phyloP scores from a whole-genome alignment of 805 yeast species.

The Torulaspora microellipsoides region DNA sequence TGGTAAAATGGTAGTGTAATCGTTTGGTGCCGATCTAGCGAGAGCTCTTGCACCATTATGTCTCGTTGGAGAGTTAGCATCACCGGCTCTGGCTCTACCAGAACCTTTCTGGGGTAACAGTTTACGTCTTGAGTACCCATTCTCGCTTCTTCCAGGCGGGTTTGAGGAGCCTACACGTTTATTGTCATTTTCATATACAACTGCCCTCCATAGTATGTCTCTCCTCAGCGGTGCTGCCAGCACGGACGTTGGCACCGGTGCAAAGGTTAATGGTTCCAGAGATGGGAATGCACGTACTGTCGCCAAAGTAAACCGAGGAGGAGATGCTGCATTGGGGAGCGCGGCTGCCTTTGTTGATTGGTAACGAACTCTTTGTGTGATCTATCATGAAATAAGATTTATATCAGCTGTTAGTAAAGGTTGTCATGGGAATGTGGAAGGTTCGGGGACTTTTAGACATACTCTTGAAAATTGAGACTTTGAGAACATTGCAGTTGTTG shows the following conservation, averaged over 20 bases:
- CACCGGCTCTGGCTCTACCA: constrained; percentile 95
- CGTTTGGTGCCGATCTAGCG: constrained; percentile 87
- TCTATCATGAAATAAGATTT: constrained; percentile 1
- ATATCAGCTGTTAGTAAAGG: constrained; percentile 2
- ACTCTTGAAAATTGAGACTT: constrained; percentile 4
- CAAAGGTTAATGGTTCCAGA: constrained; percentile 72
- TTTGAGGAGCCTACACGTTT: constrained; percentile 85
- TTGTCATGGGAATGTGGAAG: background rate
- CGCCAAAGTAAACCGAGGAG: constrained; percentile 71
- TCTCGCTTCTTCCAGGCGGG: constrained; percentile 82
- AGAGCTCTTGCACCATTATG: constrained; percentile 85
- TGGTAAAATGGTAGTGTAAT: constrained; percentile 76
- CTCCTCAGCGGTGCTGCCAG: constrained; percentile 76
- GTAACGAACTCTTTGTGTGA: constrained; percentile 10
- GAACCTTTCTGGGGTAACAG: constrained; percentile 87
- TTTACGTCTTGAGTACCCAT: constrained; percentile 79
- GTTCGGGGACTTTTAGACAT: background rate
- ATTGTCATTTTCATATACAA: constrained; percentile 83
- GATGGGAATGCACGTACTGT: constrained; percentile 84
- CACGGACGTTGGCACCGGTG: constrained; percentile 71
- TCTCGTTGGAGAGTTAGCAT: constrained; percentile 89
- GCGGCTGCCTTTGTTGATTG: constrained; percentile 11
- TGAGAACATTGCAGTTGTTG: constrained; percentile 1
- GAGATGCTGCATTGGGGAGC: constrained; percentile 35
- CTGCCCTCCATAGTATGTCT: constrained; percentile 92